These are phyloP conservation scores for Bonia amplexicaulis DNA, from an alignment of 176 grass and related monocot species.

Conservation along the genomic window DNA sequence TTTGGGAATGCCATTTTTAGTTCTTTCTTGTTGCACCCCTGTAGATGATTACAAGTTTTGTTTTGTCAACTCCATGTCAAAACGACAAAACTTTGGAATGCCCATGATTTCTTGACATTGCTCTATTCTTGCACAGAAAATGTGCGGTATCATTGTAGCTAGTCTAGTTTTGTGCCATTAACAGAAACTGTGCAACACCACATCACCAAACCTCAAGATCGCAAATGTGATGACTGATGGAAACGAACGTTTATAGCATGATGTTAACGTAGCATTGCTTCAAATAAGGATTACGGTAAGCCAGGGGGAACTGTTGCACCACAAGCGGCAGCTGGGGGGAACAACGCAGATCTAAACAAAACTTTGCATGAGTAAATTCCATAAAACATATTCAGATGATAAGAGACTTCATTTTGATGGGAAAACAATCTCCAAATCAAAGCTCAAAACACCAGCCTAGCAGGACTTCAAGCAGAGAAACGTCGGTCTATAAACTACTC, in stretches of 20 bases:
- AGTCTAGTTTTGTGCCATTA: background rate
- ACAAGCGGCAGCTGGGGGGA: background rate
- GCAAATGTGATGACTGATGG: background rate
- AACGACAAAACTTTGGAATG: background rate
- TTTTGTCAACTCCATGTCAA: background rate
- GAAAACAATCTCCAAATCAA: slow-evolving; percentile 22
- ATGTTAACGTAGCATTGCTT: background rate
- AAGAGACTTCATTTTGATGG: slow-evolving; percentile 15
- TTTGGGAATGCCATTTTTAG: too few relatives aligned
- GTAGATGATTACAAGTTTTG: background rate
- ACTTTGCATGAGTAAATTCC: slow-evolving; percentile 38
- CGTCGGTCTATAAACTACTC: slow-evolving; percentile 37
- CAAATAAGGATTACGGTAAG: background rate
- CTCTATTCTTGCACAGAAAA: too few relatives aligned
- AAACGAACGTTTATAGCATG: background rate
- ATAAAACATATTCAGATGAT: slow-evolving; percentile 36
- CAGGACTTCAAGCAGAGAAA: background rate
- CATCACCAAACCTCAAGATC: background rate
- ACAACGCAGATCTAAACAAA: slow-evolving; percentile 18
- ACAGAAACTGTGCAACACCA: background rate
- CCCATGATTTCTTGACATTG: too few relatives aligned
- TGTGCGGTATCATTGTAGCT: too few relatives aligned
- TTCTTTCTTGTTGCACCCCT: background rate
- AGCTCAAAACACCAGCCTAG: slow-evolving; percentile 22
- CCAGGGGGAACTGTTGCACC: background rate